Conservation (phyloP, 805 yeast genomes). For the Teunomyces tritomae region DNA sequence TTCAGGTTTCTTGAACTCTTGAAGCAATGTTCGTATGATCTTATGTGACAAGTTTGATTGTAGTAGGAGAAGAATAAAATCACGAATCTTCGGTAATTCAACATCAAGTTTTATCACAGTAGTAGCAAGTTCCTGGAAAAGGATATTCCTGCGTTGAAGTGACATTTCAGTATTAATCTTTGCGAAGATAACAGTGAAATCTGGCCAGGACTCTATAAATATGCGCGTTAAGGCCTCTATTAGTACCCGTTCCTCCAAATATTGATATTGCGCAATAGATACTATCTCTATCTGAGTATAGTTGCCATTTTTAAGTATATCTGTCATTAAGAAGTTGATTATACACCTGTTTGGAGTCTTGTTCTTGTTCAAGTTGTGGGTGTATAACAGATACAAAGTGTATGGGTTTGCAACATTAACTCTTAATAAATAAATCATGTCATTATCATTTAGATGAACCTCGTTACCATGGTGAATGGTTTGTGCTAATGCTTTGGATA, state of each 20-base stretch:
- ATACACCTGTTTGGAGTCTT: slow-evolving; percentile 8
- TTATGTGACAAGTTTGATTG: background rate
- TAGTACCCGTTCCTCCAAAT: slow-evolving; percentile 8
- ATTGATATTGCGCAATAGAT: background rate
- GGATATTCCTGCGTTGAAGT: background rate
- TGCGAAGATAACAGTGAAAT: background rate
- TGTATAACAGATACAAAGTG: slow-evolving; percentile 9
- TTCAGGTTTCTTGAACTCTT: background rate
- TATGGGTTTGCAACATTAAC: slow-evolving; percentile 6
- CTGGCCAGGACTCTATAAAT: background rate
- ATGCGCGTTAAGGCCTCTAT: background rate
- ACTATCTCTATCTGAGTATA: slow-evolving; percentile 3
- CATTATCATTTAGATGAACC: slow-evolving; percentile 7
- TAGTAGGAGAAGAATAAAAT: background rate
- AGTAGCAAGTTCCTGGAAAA: background rate
- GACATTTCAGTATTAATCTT: background rate
- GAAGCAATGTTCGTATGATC: background rate
- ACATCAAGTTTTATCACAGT: background rate
- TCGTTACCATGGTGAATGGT: background rate
- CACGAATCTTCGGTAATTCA: background rate
- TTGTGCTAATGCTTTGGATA: slow-evolving; percentile 2
- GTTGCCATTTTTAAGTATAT: slow-evolving; percentile 1
- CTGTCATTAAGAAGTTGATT: slow-evolving; percentile 8
- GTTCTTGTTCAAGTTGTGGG: slow-evolving; percentile 3
- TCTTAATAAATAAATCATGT: slow-evolving; percentile 7